These are phyloP conservation scores for Fusarium subglutinans DNA, from an alignment of 2,329 filamentous ascomycete genomes.

Conservation along the genomic window DNA sequence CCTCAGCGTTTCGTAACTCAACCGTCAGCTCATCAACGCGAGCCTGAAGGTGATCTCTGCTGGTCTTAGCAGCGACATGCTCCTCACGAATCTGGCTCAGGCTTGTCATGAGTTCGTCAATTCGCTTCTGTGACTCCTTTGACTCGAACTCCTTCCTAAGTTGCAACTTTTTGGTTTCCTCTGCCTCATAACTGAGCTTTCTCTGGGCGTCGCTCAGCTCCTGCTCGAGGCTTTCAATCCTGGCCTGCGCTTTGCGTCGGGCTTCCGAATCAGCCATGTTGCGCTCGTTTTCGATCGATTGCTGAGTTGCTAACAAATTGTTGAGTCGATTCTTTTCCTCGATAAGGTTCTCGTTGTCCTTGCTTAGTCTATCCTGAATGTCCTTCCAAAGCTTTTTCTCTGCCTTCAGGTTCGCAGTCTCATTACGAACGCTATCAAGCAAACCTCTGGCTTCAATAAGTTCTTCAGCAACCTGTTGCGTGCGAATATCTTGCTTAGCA, in stretches of 20 bases:
- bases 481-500: slow-evolving; percentile 88
- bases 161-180: slow-evolving; percentile 84
- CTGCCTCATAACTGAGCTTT: slow-evolving; percentile 82
- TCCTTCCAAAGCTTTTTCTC: slow-evolving; percentile 96
- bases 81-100: slow-evolving; percentile 86
- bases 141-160: slow-evolving; percentile 90
- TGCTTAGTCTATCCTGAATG: slow-evolving; percentile 86
- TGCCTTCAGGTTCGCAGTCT: slow-evolving; percentile 91
- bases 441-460: slow-evolving; percentile 85
- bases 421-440: slow-evolving; percentile 86
- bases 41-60: slow-evolving; percentile 86
- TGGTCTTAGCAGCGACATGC: slow-evolving; percentile 85
- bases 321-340: slow-evolving; percentile 89
- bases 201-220: slow-evolving; percentile 83
- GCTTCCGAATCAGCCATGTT: slow-evolving; percentile 85
- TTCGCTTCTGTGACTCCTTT: slow-evolving; percentile 87
- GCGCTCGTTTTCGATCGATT: slow-evolving; percentile 91
- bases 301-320: slow-evolving; percentile 82
- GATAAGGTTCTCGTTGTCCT: slow-evolving; percentile 85
- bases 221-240: slow-evolving; percentile 79
- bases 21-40: slow-evolving; percentile 89
- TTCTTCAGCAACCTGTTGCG: slow-evolving; percentile 92
- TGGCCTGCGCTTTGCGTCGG: slow-evolving; percentile 80
- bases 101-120: slow-evolving; percentile 87
- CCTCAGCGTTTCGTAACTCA: slow-evolving; percentile 88